Conservation (phyloP, 352 stramenopile species). For the Aphanomyces astaci region DNA sequence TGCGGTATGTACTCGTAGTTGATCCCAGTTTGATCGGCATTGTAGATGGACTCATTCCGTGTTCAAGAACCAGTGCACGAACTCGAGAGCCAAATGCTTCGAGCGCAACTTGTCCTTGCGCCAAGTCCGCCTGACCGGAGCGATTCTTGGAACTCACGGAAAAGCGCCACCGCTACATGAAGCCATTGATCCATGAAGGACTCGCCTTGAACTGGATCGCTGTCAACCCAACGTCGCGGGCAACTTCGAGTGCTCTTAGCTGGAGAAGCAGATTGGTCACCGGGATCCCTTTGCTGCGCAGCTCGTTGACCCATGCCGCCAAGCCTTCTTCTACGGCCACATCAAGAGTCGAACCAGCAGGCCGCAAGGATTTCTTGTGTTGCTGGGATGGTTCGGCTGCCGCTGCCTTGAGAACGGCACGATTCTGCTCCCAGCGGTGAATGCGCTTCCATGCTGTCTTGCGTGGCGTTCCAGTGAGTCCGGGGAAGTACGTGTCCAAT, state of each 20-base stretch:
- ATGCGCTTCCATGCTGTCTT: constrained; percentile 4
- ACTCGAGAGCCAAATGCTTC: too few relatives aligned
- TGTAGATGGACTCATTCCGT: too few relatives aligned
- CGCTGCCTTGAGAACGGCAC: not conserved
- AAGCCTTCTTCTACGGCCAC: not conserved
- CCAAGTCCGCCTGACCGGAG: too few relatives aligned
- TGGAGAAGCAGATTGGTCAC: not conserved
- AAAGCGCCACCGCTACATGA: too few relatives aligned
- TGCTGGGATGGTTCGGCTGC: not conserved
- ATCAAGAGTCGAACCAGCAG: not conserved
- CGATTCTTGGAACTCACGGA: too few relatives aligned
- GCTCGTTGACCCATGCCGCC: not conserved
- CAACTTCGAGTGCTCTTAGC: not conserved
- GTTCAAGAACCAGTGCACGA: too few relatives aligned
- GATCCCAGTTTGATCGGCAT: too few relatives aligned
- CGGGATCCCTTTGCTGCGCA: not conserved
- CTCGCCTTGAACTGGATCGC: too few relatives aligned
- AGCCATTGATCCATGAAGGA: too few relatives aligned
- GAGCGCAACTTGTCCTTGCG: too few relatives aligned
- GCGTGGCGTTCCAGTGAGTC: not conserved
- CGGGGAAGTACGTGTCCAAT: constrained; percentile 2
- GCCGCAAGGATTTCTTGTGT: not conserved
- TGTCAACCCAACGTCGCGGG: not conserved
- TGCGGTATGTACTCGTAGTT: too few relatives aligned
- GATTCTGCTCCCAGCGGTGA: not conserved